Evolutionary conservation across 495 filamentous ascomycete genomes (phyloP), one percentile per base, ranked within the genome.

Genomic region (Penicillium samsonianum): DNA sequence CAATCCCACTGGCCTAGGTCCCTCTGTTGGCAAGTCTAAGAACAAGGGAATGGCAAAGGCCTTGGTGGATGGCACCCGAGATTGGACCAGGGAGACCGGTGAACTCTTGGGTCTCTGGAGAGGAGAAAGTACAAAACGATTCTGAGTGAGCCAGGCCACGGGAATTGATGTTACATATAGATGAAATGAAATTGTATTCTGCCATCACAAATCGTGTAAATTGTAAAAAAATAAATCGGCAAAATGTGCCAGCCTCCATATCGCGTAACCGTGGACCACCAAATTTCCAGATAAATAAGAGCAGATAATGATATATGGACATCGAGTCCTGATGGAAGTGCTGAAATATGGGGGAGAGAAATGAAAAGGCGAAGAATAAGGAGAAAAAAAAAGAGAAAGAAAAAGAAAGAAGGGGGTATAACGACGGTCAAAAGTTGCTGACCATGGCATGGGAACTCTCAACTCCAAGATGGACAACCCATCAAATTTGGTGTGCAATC

Each of bases 21-120:
- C 67, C 26, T 74, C 78, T 30, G 77, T 75, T 33, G 77, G 76
- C 57, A 84, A 80, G 52, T 73, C 65, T 17, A 86, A 84, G 59
- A 86, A 85, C 48, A 87, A 91, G 59, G 92, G 92, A 3, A 88
- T 98, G 86, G 87, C 90, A 17, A 97, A 96, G 74, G 90, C 90
- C 10, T 75, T 92, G 57, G 90, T 98, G 37, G 91, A 94, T 68
- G 82, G 82, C 33, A 78, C 90, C 16, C 80, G 87, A 47, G 85
- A 88, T 17, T 90, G 83, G 78, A 82, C 92, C 30, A 83, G 82
- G 20, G 87, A 92, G 61, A 85, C 86, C 30, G 86, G 84, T 20
- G 84, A 89, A 65, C 64, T 89, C 52, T 80, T 91, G 72, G 92
- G 92, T 0, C 75, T 88, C 46, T 83, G 81, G 72, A 85, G 74